Conservation (phyloP, 306 rosid genomes). For the Prunus mira region DNA sequence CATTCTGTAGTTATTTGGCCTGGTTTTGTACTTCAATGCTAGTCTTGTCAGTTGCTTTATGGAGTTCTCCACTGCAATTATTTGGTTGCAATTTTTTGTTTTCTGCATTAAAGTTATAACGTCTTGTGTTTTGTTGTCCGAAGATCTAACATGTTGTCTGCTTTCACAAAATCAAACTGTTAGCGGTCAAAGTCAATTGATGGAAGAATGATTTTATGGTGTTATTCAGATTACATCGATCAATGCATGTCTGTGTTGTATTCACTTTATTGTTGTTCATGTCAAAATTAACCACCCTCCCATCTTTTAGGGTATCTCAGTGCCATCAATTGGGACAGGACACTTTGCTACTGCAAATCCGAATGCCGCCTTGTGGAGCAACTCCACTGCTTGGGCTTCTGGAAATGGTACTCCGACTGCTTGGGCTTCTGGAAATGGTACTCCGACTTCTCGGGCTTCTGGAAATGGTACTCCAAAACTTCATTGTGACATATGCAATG, state of each 20-base stretch:
- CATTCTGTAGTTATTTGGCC: not conserved
- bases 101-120: not conserved
- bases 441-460: slow-evolving; percentile 17
- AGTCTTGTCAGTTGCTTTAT: not conserved
- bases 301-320: slow-evolving; percentile 15
- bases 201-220: not conserved
- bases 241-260: not conserved
- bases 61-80: not conserved
- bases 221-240: not conserved
- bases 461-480: slow-evolving; percentile 30
- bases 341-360: slow-evolving; percentile 11
- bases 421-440: slow-evolving; percentile 20
- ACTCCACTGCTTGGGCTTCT: slow-evolving; percentile 11
- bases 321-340: slow-evolving; percentile 4
- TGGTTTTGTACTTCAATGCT: not conserved
- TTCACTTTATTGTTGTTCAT: not conserved
- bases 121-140: not conserved
- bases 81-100: not conserved
- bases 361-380: slow-evolving; percentile 19
- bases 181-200: not conserved
- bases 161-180: not conserved
- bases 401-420: slow-evolving; percentile 18
- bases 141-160: not conserved
- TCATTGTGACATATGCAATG: slow-evolving; percentile 51
- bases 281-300: not conserved